These are phyloP conservation scores for Auriculariales sp. DNA, from an alignment of 768 basidiomycete species.

Conservation along the genomic window DNA sequence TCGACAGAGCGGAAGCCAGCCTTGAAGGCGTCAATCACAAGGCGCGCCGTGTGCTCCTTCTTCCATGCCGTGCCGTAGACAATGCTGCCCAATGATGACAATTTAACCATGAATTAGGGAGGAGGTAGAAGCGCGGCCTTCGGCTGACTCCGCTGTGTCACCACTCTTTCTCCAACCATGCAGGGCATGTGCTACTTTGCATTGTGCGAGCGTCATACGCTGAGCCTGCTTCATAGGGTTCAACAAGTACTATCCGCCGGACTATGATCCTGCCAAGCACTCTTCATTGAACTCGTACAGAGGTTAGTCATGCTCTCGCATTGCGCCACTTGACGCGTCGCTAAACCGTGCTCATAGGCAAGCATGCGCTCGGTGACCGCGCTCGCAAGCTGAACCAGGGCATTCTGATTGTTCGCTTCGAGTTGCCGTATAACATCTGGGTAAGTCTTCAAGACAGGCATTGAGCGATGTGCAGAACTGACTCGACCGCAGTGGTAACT, in stretches of 20 bases:
- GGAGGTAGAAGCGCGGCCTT: not conserved
- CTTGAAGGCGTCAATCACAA: conserved; percentile 59
- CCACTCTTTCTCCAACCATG: not conserved
- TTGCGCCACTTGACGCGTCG: not conserved
- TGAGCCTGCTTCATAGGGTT: conserved; percentile 43
- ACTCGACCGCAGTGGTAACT: not conserved
- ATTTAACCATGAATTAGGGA: not conserved
- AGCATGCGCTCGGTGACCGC: conserved; percentile 85
- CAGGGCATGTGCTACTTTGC: not conserved
- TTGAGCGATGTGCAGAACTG: not conserved
- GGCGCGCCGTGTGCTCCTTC: conserved; percentile 48
- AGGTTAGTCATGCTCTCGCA: conserved; percentile 30
- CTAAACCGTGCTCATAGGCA: conserved; percentile 35
- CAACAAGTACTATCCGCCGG: conserved; percentile 70
- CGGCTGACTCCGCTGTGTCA: not conserved
- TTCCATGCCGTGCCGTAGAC: conserved; percentile 44
- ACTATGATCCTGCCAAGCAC: conserved; percentile 57
- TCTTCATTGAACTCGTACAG: conserved; percentile 57
- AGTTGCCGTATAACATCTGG: conserved; percentile 93
- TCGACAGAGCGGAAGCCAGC: conserved; percentile 73
- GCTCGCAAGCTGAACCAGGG: conserved; percentile 95
- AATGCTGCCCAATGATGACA: conserved; percentile 14
- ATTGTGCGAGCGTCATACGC: conserved; percentile 11
- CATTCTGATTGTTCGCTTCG: conserved; percentile 89
- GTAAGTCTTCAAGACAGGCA: not conserved